Percentiles rank a stretch among this genome's conserved stretches.
phyloP scores from a whole-genome alignment of 179 eudicot species.

The Camellia oleifera region DNA sequence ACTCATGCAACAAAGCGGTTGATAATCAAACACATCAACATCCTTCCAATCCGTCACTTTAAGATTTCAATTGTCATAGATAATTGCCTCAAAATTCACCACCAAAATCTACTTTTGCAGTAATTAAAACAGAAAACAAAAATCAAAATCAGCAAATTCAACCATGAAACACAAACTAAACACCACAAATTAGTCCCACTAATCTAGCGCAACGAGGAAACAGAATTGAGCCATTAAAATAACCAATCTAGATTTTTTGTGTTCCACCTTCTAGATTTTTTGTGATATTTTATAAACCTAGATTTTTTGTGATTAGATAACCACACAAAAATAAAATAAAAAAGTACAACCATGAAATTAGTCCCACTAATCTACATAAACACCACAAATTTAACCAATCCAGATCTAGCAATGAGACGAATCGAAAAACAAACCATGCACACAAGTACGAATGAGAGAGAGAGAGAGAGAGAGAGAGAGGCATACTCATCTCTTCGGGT shows the following conservation, averaged over 20 bases:
- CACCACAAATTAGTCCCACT: background rate
- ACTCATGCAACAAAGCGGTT: background rate
- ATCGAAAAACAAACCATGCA: background rate
- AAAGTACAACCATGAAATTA: background rate
- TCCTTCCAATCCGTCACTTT: background rate
- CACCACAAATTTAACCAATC: background rate
- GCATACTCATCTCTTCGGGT: conserved; percentile 65
- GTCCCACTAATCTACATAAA: background rate
- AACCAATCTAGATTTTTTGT: no score
- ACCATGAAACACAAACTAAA: background rate
- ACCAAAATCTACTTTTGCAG: background rate
- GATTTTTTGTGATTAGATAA: no score
- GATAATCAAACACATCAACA: background rate
- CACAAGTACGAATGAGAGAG: no score
- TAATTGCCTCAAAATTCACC: background rate
- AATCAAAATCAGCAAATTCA: background rate
- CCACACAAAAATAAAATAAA: background rate
- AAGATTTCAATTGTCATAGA: background rate
- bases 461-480: background rate
- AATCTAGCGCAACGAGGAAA: background rate
- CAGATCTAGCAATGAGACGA: background rate
- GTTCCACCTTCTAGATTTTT: no score
- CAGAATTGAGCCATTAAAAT: no score
- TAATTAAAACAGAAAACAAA: background rate
- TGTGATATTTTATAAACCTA: no score